Evolutionary conservation across 805 yeast species (phyloP), one percentile per base, ranked within the genome.

Genomic region (Clavispora asparagi): DNA sequence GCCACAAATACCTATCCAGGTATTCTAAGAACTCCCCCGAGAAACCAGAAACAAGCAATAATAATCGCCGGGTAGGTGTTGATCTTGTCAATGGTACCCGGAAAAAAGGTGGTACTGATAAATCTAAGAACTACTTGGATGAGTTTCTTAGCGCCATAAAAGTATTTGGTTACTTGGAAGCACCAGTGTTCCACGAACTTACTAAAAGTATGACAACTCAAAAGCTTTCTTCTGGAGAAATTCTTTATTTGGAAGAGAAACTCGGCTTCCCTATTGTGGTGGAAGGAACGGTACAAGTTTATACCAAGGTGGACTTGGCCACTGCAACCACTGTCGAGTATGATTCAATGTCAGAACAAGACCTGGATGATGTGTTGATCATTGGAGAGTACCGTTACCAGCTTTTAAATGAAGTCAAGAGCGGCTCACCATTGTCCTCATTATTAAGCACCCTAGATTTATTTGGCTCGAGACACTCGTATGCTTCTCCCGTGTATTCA

Each of bases 191-290:
- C 63, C 95, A 91, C 60, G 98, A 91, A 58, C 75, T 92, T 55
- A 91, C 98, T 3, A 84, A 87, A 59, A 85, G 85, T 50, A 89
- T 92, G 88, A 87, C 87, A 44, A 92, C 98, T 0, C 89, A 88
- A 59, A 85, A 87, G 49, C 62, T 92, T 33, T 82, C 82, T 26
- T 76, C 79, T 6, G 92, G 88, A 32, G 98, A 92, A 60, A 75
- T 85, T 9, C 67, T 94, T 30, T 74, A 81, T 41, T 65, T 92
- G 35, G 88, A 86, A 50, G 87, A 85, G 43, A 77, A 82, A 6
- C 70, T 85, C 7, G 98, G 98, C 1, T 91, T 94, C 57, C 82
- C 94, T 32, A 86, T 94, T 39, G 96, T 92, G 19, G 95, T 91
- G 1, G 97, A 91, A 55, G 99, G 99, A 1, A 77, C 82, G 11